Base-by-base conservation (phyloP, 331 rosid species). In the Pyracantha coccinea region DNA sequence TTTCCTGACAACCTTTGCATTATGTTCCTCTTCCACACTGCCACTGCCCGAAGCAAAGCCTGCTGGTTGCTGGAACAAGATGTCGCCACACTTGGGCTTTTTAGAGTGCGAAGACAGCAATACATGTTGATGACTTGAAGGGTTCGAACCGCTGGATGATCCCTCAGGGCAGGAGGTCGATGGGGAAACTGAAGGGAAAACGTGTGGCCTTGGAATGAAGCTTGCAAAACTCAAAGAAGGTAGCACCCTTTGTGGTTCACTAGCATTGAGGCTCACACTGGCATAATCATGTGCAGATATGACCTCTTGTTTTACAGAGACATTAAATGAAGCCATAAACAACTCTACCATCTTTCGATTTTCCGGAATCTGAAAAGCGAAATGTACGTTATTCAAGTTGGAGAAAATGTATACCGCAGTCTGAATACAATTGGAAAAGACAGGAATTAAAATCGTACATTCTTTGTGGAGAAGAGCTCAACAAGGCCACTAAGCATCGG, bases 401-500 rank as follows among this genome's bases (percentile, higher is more conserved):
- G 65, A 72, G 66, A 57, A 76, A 73, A 35, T 58, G 33, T 15
- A 68, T 27, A 21, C 12, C 38, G 64, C 54, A 29, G 71, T 73
- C 1, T 28, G 75, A 53, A 38, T 23, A 74, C 58, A 64, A 27
- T 11, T 66, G 17, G 50, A 24, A 50, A 64, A 66, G 33, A 60
- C 16, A 14, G 47, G 33, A 41, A 35, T 35, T 17, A 4, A 6
- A 62, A 68, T 63, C 86, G 72, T 85, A 93, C 97, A 67, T 74
- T 84, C 70, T 87, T 81, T 69, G 83, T 74, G 27, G 86, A 44
- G 83, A 83, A 93, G 75, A 93, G 89, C 88, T 93, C 98, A 17
- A 91, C 64, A 55, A 93, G 88, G 19, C 96, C 98, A 50, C 83
- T 93, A 61, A 76, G 60, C 68, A 89, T 73, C 2, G 97, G 97